Base-by-base conservation (phyloP, 192 early-diverging fungal species). In the Backusella luteola region DNA sequence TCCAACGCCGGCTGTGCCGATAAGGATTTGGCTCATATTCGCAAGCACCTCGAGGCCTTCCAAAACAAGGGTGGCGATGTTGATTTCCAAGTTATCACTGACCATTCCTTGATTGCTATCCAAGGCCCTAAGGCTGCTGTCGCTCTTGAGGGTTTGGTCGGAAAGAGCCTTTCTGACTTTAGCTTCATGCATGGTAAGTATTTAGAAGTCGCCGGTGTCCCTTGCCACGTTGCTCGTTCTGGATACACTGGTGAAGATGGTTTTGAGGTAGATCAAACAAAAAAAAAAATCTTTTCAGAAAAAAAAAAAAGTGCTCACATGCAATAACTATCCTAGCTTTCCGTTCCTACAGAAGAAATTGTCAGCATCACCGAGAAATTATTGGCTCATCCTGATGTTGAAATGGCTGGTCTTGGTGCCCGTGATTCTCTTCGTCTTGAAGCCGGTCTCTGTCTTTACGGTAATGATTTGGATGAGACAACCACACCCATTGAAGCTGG, bases 171-270 rank as follows among this genome's bases (percentile, higher is more conserved):
- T 53, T 82, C 79, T 21, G 88, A 94, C 78, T 92, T 99, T 79
- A 84, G 86, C 38, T 99, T 99, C 81, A 99, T 99, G 98, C 92
- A 90, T 26, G 91, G 90, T 12, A 85, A 88, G 46, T 76, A 85
- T 67, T 80, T 97, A 74, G 87, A 90, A 9, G 85, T 99, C 69
- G 88, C 87, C 66, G 96, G 94, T 56, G 86, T 94, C 56, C 87
- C 87, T 1, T 91, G 91, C 77, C 95, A 97, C 75, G 91, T 99
- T 44, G 94, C 98, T 21, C 92, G 98, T 34, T 97, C 94, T 34
- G 98, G 98, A 14, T 99, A 99, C 87, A 99, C 98, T 73, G 98
- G 98, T 73, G 98, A 99, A 85, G 98, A 99, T 85, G 98, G 98
- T 14, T 98, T 99, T 79, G 98, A 99, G 84, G 91, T 94, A 73